Evolutionary conservation across 1,139 yeast species (phyloP), one percentile per base, ranked within the genome.

Genomic region (Protomyces macrosporus): DNA sequence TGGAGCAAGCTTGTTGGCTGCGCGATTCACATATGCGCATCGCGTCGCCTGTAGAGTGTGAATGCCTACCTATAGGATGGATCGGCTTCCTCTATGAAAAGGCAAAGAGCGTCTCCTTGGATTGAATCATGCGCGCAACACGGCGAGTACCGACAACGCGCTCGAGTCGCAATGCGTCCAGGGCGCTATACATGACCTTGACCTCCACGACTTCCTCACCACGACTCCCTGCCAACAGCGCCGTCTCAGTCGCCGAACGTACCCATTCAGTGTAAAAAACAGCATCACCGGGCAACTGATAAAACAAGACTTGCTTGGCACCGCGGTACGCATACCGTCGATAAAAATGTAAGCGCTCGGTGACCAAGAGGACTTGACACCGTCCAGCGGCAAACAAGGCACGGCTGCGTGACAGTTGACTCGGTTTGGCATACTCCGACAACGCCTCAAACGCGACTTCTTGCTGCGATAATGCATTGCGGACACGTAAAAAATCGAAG

Each of bases 311-410:
- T 64, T 85, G 87, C 73, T 88, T 86, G 23, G 88, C 97, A n/a
- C 98, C 98, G 67, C 81, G 82, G 63, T 95, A 79, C 65, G 88
- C 93, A 73, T 83, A 90, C 65, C 98, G 80, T 69, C 97, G 82
- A 77, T 86, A 93, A 73, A 89, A 95, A 73, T 93, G 98, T 73
- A 91, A 78, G 79, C 99, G 87, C 71, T 93, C 98, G 0, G 97
- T 89, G 75, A 90, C 90, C 23, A 93, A 75, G 76, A 95, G 73
- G 40, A 91, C 81, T 70, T 89, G 88, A 52, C 82, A 80, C 65
- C 85, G 81, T 0, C 93, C 90, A 12, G 74, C 71, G 7, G 78
- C 78, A 72, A 93, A 93, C 48, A 80, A 77, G 5, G 89, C 82
- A 70, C 98, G 81, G 16, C 86, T 83, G 63, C 89, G 80, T 0